These are phyloP conservation scores for Cairneyella variabilis DNA, from an alignment of 495 filamentous ascomycete species.

Conservation along the genomic window DNA sequence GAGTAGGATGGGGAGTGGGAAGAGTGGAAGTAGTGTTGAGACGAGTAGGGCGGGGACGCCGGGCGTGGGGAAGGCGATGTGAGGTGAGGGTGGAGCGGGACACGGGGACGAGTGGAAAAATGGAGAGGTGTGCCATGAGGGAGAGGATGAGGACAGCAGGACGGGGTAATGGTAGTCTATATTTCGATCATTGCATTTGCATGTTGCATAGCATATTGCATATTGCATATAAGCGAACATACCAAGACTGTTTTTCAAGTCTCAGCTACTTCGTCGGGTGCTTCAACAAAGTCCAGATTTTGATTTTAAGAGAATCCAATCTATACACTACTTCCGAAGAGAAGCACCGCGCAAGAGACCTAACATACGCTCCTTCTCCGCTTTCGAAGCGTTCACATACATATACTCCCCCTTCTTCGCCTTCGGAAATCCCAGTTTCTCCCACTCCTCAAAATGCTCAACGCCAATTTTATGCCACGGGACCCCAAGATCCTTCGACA, in stretches of 20 bases:
- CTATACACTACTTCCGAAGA: conserved; percentile 18
- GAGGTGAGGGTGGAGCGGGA: background rate
- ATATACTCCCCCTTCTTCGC: conserved; percentile 26
- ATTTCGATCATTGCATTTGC: too few species aligned
- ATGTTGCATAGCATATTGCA: too few species aligned
- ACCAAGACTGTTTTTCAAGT: too few species aligned
- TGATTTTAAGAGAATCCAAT: too few species aligned
- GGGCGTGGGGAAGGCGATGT: conserved; percentile 19
- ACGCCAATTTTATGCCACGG: conserved; percentile 32
- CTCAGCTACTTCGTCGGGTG: too few species aligned
- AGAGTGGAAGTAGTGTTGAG: background rate
- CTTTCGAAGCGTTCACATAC: conserved; percentile 23
- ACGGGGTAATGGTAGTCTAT: too few species aligned
- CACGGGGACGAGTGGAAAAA: too few species aligned
- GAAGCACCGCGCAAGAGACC: background rate
- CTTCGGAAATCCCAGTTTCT: conserved; percentile 29
- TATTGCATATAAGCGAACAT: too few species aligned
- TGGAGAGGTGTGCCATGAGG: background rate
- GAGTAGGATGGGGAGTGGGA: conserved; percentile 6
- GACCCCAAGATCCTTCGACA: conserved; percentile 32
- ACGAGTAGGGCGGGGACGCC: background rate
- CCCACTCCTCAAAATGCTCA: conserved; percentile 28
- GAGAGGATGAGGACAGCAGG: background rate
- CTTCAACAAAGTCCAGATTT: too few species aligned
- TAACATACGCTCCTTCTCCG: conserved; percentile 1